A percentile compares a stretch with the other conserved stretches of the same genome.
These are phyloP conservation scores for Tricholoma saponaceum DNA, from an alignment of 768 basidiomycete species.

Conservation along the genomic window DNA sequence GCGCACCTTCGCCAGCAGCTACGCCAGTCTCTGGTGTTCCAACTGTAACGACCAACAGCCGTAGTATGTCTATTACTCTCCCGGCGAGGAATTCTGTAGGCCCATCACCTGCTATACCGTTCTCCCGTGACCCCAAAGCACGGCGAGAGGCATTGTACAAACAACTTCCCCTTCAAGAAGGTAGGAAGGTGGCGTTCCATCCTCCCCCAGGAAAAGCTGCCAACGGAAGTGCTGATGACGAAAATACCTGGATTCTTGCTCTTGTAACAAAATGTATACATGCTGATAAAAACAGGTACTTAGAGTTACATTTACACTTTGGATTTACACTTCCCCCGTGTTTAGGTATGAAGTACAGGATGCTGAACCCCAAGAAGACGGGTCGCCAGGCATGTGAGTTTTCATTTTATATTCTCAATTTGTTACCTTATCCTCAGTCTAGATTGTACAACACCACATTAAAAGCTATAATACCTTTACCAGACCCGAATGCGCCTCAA, in stretches of 20 bases:
- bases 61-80: slow-evolving; percentile 53
- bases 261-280: slow-evolving; percentile 67
- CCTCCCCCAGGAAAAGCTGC: slow-evolving; percentile 55
- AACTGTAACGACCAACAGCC: slow-evolving; percentile 28
- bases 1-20: slow-evolving; percentile 63
- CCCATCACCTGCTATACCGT: slow-evolving; percentile 43
- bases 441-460: slow-evolving; percentile 70
- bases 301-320: slow-evolving; percentile 6
- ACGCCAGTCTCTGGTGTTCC: slow-evolving; percentile 41
- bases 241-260: slow-evolving; percentile 76
- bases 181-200: slow-evolving; percentile 80
- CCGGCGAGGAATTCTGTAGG: slow-evolving; percentile 58
- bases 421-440: slow-evolving; percentile 3
- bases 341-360: slow-evolving; percentile 83
- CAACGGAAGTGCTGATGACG: slow-evolving; percentile 40
- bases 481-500: slow-evolving; percentile 59
- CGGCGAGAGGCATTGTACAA: slow-evolving; percentile 57
- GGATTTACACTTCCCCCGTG: neutral
- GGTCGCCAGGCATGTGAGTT: slow-evolving; percentile 59
- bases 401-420: neutral
- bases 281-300: slow-evolving; percentile 65
- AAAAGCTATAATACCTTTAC: slow-evolving; percentile 72
- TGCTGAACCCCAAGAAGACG: slow-evolving; percentile 78
- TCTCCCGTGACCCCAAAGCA: slow-evolving; percentile 63
- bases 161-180: slow-evolving; percentile 66